A percentile compares a stretch with the other conserved stretches of the same genome.
Evolutionary conservation across 768 basidiomycete species (phyloP).

Genomic region (Omphalotus guepiniiformis): DNA sequence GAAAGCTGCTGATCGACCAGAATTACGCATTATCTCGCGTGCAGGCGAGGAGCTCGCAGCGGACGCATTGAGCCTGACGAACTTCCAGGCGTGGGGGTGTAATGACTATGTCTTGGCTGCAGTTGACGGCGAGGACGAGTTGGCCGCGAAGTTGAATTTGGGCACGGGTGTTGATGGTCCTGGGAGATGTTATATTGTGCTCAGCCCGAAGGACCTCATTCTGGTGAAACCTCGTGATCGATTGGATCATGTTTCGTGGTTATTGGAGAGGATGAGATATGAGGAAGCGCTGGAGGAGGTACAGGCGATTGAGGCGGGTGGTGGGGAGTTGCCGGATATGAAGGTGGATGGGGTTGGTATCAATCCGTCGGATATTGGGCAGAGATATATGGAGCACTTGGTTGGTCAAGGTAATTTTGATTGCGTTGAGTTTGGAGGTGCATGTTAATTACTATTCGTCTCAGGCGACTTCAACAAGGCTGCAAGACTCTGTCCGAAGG

Average conservation of each 20-base stretch:
- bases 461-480: slow-evolving; percentile 66
- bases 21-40: slow-evolving; percentile 86
- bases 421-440: neutral
- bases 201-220: slow-evolving; percentile 84
- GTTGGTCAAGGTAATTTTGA: slow-evolving; percentile 61
- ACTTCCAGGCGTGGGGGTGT: slow-evolving; percentile 83
- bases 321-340: slow-evolving; percentile 7
- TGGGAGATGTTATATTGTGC: slow-evolving; percentile 65
- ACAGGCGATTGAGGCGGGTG: slow-evolving; percentile 55
- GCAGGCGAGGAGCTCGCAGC: slow-evolving; percentile 83
- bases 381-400: slow-evolving; percentile 84
- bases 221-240: slow-evolving; percentile 84
- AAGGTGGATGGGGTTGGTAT: slow-evolving; percentile 35
- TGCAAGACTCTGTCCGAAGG: slow-evolving; percentile 77
- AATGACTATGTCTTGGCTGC: slow-evolving; percentile 82
- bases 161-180: neutral
- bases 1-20: slow-evolving; percentile 87
- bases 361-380: slow-evolving; percentile 68
- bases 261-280: slow-evolving; percentile 80
- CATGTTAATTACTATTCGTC: neutral
- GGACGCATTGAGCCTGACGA: slow-evolving; percentile 76
- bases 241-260: slow-evolving; percentile 88
- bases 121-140: slow-evolving; percentile 24
- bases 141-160: neutral
- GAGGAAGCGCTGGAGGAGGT: slow-evolving; percentile 86